These are phyloP conservation scores for Zea luxurians DNA, from an alignment of 176 grass and related monocot genomes.

Conservation along the genomic window DNA sequence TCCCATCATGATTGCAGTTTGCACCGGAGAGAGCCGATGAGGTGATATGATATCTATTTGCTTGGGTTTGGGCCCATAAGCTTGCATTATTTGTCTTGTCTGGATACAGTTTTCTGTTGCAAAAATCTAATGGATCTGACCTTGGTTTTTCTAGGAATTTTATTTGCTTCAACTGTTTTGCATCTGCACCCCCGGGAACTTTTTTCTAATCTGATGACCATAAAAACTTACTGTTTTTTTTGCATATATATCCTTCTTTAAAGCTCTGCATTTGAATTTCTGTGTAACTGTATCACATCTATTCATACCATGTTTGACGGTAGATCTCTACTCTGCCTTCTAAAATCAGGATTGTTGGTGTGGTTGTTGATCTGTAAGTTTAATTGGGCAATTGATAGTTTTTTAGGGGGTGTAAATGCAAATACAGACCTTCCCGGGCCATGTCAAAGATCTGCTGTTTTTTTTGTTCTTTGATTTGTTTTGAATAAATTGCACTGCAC, in stretches of 20 bases:
- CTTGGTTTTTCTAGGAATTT: constrained; percentile 38
- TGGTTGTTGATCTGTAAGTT: constrained; percentile 4
- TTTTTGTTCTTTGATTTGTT: constrained; percentile 36
- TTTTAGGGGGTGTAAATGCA: constrained; percentile 25
- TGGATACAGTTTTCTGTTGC: constrained; percentile 31
- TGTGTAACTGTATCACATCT: constrained; percentile 12
- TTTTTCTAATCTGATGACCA: neutral
- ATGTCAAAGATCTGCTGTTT: neutral
- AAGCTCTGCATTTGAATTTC: constrained; percentile 33
- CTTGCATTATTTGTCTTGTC: constrained; percentile 35
- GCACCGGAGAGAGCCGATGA: neutral
- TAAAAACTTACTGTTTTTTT: constrained; percentile 5
- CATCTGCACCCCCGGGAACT: constrained; percentile 27
- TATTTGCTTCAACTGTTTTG: constrained; percentile 41
- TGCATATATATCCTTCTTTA: constrained; percentile 30
- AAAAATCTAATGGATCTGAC: constrained; percentile 22
- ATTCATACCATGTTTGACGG: neutral
- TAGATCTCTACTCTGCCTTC: neutral
- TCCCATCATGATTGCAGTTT: constrained; percentile 19
- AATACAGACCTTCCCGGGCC: constrained; percentile 1
- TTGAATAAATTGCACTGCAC: neutral
- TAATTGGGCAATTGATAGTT: neutral
- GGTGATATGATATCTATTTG: constrained; percentile 22
- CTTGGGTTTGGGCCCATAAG: constrained; percentile 20
- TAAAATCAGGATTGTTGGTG: neutral